Evolutionary conservation across 306 rosid species (phyloP), one percentile per base, ranked within the genome.

Genomic region (Cicer arietinum): DNA sequence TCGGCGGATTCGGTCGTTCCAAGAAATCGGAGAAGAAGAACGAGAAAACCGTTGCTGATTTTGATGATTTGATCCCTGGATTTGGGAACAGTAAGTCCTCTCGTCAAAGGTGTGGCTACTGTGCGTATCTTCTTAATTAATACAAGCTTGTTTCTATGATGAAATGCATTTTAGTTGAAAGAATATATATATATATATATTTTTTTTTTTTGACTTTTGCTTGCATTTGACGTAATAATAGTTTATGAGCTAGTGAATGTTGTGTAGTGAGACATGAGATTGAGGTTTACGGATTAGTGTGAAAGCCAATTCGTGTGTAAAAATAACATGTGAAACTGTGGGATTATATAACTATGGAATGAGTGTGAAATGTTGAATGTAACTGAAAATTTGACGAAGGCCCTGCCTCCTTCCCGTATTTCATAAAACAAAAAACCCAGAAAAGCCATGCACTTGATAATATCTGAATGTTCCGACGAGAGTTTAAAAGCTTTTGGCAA

Each of bases 21-120:
- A 86, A 86, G 81, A 73, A 77, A 76, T 41, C 82, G 75, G 92
- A 75, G 40, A 87, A 81, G 40, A 87, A 81, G 81, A 74, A 66
- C 13, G 89, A 77, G 43, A 86, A 76, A 82, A 82, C 72, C 39
- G 83, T 14, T 43, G 70, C 83, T 4, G 87, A 69, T 74, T 89
- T 94, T 22, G 96, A 86, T 71, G 97, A 92, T 77, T 86, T 90
- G 83, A 14, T 94, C 59, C 87, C 89, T 56, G 99, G 97, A 57
- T 90, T 90, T 71, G 89, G 94, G 70, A 82, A 87, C 25, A 56
- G 83, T 51, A 90, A 81, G 75, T 68, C 77, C 9, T 70, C 84
- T 18, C 63, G 63, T 84, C 91, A 83, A 51, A 86, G 99, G 99
- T 94, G 90, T 73, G 79, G 52, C 46, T 47, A 50, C 56, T 40